Conservation (phyloP, 345 rosid species). For the Boechera stricta region DNA sequence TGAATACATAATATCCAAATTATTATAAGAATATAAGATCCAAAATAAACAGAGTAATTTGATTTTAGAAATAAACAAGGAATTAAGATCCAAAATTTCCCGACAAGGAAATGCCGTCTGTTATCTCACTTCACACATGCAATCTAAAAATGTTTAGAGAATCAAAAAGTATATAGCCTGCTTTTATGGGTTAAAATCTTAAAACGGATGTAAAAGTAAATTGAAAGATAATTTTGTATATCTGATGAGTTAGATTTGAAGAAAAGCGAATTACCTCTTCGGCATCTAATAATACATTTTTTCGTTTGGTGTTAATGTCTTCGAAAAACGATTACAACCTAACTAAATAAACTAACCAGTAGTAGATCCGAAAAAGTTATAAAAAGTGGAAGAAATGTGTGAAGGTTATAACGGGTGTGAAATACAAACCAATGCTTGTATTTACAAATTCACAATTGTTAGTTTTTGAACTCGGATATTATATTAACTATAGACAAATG, state of each 20-base stretch:
- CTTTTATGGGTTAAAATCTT: no score
- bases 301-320: no score
- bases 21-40: not conserved
- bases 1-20: not conserved
- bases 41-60: not conserved
- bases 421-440: not conserved
- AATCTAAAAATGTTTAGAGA: not conserved
- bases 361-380: no score
- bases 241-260: no score
- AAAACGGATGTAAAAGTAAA: no score
- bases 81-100: not conserved
- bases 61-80: not conserved
- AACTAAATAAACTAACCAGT: no score
- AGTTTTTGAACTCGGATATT: not conserved
- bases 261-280: not conserved
- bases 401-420: no score
- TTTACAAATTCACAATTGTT: not conserved
- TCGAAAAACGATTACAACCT: no score
- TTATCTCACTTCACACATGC: not conserved
- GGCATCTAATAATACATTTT: not conserved
- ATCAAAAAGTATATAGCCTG: not conserved
- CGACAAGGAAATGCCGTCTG: conserved; percentile 3
- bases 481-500: no score
- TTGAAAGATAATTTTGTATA: no score
- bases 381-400: no score